Evolutionary conservation across 805 yeast genomes (phyloP).

Genomic region (Priceomyces medius): DNA sequence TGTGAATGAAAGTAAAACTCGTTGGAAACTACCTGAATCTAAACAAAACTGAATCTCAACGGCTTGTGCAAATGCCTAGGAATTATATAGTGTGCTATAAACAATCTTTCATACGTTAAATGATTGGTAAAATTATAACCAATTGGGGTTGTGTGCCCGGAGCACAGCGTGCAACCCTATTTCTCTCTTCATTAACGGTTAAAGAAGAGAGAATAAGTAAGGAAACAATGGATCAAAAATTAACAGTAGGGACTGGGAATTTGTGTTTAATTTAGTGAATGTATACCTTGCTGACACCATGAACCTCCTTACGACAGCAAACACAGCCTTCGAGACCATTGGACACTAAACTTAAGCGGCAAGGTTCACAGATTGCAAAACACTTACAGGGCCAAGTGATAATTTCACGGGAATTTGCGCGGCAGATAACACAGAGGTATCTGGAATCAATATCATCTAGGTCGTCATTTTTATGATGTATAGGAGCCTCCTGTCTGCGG

Average conservation of each 20-base stretch:
- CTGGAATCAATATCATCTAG: slow-evolving; percentile 31
- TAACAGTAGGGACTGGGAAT: too few species aligned
- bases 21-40: not conserved
- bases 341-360: slow-evolving; percentile 70
- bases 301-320: slow-evolving; percentile 76
- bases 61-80: not conserved
- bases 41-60: not conserved
- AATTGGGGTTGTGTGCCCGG: not conserved
- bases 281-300: slow-evolving; percentile 60
- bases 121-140: not conserved
- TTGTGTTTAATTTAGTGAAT: too few species aligned
- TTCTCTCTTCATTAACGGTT: too few species aligned
- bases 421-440: slow-evolving; percentile 77
- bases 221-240: too few species aligned
- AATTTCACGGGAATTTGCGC: slow-evolving; percentile 66
- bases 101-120: not conserved
- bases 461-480: slow-evolving; percentile 4
- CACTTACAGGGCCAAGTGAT: slow-evolving; percentile 94
- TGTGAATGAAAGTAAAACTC: not conserved
- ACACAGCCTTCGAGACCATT: slow-evolving; percentile 79
- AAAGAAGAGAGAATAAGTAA: too few species aligned
- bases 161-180: too few species aligned
- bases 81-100: not conserved
- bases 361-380: slow-evolving; percentile 81
- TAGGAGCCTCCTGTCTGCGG: slow-evolving; percentile 10